Evolutionary conservation across 1,284 basidiomycete genomes (phyloP).

Genomic region (Ustilago tritici): DNA sequence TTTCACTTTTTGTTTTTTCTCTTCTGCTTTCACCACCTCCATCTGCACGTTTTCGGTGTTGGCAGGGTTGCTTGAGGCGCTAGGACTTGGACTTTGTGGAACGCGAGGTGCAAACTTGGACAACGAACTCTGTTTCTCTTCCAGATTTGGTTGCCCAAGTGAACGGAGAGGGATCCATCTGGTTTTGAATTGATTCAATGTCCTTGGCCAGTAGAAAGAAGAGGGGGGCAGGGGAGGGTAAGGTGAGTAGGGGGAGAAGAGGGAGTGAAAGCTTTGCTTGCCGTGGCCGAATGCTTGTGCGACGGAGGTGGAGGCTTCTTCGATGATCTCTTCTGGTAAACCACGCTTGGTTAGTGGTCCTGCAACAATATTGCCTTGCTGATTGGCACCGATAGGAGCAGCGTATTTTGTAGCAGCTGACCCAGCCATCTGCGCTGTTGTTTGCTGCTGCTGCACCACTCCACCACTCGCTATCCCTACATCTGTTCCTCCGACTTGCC

Average conservation of each 20-base stretch:
- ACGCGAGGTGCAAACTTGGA: neutral
- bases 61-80: neutral
- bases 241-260: neutral
- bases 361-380: neutral
- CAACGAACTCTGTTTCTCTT: neutral
- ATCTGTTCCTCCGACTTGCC: neutral
- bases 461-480: neutral
- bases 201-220: neutral
- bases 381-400: neutral
- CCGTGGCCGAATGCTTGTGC: too few species aligned
- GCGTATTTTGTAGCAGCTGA: neutral
- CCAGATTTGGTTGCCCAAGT: neutral
- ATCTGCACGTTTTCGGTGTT: neutral
- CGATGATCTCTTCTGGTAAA: neutral
- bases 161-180: neutral
- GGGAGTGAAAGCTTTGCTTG: neutral
- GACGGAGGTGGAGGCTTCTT: slow-evolving; percentile 3
- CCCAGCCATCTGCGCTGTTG: neutral
- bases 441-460: neutral
- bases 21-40: neutral
- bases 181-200: neutral
- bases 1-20: neutral
- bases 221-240: neutral
- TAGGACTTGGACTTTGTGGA: neutral
- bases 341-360: neutral